Conservation (phyloP, 495 filamentous ascomycete genomes). For the Neurospora sp. region DNA sequence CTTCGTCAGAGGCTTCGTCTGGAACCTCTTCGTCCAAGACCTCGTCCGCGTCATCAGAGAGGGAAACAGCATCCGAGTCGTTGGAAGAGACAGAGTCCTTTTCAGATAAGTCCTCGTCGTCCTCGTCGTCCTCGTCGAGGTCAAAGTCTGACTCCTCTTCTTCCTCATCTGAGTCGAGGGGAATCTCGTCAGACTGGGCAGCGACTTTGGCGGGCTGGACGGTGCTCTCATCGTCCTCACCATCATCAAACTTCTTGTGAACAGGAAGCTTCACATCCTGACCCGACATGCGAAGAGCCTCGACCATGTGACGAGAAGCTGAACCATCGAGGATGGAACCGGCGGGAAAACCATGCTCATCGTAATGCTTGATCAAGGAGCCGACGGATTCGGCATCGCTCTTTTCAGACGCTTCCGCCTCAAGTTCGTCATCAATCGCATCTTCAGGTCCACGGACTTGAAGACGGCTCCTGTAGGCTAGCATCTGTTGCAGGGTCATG, state of each 20-base stretch:
- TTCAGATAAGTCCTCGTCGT: constrained; percentile 5
- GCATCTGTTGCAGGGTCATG: constrained; percentile 7
- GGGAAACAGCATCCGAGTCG: constrained; percentile 8
- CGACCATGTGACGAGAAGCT: constrained; percentile 28
- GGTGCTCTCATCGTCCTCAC: constrained; percentile 14
- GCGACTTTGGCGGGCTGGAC: not conserved
- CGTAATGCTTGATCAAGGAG: constrained; percentile 29
- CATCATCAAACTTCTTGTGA: constrained; percentile 24
- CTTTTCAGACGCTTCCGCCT: constrained; percentile 6
- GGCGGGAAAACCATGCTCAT: constrained; percentile 38
- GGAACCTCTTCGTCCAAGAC: not conserved
- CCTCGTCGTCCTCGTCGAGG: not conserved
- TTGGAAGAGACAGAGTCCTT: constrained; percentile 14
- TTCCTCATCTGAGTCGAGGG: not conserved
- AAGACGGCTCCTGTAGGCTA: not conserved
- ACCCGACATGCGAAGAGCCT: constrained; percentile 16
- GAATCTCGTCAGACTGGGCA: not conserved
- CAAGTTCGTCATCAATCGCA: constrained; percentile 1
- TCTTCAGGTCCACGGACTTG: not conserved
- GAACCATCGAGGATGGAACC: constrained; percentile 38
- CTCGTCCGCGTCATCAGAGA: not conserved
- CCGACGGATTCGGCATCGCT: constrained; percentile 22
- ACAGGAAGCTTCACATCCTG: constrained; percentile 21
- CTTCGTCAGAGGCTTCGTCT: constrained; percentile 8
- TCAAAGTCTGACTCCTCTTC: constrained; percentile 3